These are phyloP conservation scores for Pythium aphanidermatum DNA, from an alignment of 352 stramenopile genomes.

Conservation along the genomic window DNA sequence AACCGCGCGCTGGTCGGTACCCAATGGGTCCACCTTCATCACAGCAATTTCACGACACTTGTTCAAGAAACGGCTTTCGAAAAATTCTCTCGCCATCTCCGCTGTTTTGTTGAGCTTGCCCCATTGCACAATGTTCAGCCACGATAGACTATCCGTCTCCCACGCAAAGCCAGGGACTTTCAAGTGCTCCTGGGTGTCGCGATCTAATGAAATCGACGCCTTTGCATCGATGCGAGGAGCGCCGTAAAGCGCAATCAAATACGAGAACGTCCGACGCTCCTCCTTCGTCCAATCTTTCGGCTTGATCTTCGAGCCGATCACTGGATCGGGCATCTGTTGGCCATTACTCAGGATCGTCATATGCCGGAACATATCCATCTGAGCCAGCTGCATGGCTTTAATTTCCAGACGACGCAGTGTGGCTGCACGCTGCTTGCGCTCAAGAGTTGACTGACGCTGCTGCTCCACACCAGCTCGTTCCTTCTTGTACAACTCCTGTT, in stretches of 20 bases:
- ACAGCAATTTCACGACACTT: conserved; percentile 72
- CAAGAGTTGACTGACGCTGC: conserved; percentile 58
- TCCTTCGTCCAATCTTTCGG: conserved; percentile 83
- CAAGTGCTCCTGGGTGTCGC: conserved; percentile 7
- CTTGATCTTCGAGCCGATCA: conserved; percentile 63
- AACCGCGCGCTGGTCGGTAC: conserved; percentile 65
- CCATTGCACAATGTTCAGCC: conserved; percentile 79
- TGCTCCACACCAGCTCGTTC: conserved; percentile 64
- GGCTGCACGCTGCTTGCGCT: conserved; percentile 58
- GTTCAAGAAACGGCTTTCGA: conserved; percentile 63
- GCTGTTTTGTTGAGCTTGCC: conserved; percentile 80
- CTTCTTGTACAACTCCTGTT: conserved; percentile 73
- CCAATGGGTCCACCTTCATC: conserved; percentile 76
- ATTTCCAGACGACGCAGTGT: conserved; percentile 69
- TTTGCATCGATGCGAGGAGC: conserved; percentile 76
- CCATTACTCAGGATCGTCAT: conserved; percentile 58
- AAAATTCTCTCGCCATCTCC: conserved; percentile 48
- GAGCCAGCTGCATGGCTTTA: conserved; percentile 79
- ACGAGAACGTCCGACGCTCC: conserved; percentile 74
- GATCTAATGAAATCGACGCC: conserved; percentile 12
- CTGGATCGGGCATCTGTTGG: conserved; percentile 47
- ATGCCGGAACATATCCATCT: conserved; percentile 75
- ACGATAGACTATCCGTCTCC: conserved; percentile 77
- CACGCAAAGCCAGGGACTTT: conserved; percentile 50
- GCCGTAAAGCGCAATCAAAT: conserved; percentile 67